Conservation (phyloP, 805 yeast genomes). For the Lipomyces chichibuensis region DNA sequence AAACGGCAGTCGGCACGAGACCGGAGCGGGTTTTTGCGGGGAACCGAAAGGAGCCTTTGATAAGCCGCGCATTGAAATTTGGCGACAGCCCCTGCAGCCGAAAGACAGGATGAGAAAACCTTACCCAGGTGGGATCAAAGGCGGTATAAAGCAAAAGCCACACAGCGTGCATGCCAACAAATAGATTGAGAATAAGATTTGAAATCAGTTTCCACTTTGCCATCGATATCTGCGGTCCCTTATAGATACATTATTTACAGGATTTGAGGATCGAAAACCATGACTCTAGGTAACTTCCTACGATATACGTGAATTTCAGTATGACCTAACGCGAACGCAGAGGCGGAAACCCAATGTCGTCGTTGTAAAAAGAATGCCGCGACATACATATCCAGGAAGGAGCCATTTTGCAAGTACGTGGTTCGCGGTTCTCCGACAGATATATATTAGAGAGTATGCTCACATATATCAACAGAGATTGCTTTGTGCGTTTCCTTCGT, state of each 20-base stretch:
- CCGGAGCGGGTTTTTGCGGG: too few species aligned
- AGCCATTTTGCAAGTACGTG: constrained; percentile 57
- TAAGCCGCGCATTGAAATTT: too few species aligned
- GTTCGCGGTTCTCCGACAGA: constrained; percentile 10
- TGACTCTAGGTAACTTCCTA: neutral
- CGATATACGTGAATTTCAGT: neutral
- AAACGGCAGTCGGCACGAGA: too few species aligned
- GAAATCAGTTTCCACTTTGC: neutral
- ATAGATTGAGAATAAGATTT: neutral
- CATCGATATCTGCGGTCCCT: neutral
- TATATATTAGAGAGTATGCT: neutral
- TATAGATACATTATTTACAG: neutral
- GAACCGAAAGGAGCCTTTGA: too few species aligned
- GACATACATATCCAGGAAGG: constrained; percentile 59
- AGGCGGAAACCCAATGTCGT: constrained; percentile 46
- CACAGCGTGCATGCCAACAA: neutral
- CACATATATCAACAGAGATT: constrained; percentile 41
- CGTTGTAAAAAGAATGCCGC: constrained; percentile 55
- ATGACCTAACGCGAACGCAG: neutral
- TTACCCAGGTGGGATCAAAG: too few species aligned
- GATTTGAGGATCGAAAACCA: neutral
- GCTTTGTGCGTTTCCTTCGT: constrained; percentile 73
- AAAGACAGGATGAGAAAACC: too few species aligned
- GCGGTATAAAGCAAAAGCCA: neutral
- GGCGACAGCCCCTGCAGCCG: too few species aligned